Evolutionary conservation across 139 green algal genomes (phyloP), one percentile per base, ranked within the genome.

Genomic region (Coccomyxa sp.): DNA sequence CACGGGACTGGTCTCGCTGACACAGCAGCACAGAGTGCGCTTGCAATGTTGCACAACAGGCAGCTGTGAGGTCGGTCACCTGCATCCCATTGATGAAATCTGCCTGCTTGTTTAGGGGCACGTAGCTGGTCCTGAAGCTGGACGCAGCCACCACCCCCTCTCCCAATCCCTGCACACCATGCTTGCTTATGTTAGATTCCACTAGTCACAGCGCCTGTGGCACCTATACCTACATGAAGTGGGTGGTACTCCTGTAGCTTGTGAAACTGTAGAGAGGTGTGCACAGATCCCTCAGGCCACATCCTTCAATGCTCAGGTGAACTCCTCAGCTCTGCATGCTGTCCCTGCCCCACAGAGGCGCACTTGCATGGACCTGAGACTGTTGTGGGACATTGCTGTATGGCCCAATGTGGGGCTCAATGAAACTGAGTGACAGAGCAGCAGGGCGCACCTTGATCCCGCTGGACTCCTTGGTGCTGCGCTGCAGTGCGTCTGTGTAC

Each of bases 61-160:
- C 3, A 58, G 50, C 18, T 64, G 27, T 64, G 29, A 2, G 9
- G 9, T 5, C 0, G 29, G 71, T 39, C 37, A 84, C 84, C 86
- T 84, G 55, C 39, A 97, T 75, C 14, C 92, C 92, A 2, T 64
- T 35, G 36, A 97, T 97, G 85, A 97, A 98, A 74, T 97, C 93
- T 34, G 81, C 24, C 87, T 98, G 94, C 22, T 79, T 64, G 75
- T 79, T 86, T 18, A 97, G 85, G 0, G 93, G 88, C 24, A 88
- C 89, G 81, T 98, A 93, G 77, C 91, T 94, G n/a, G 92, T 88
- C 24, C 93, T 78, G 88, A 98, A 98, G 36, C 84, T 78, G 35
- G 89, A 93, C 4, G 93, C 91, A 0, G 73, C 75, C 34, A 96
- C 82, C 6, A 89, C 22, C 36, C 90, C 89, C 1, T 69, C 8